Evolutionary conservation across 139 green algal species (phyloP).

Genomic region (Haematococcus sp.): DNA sequence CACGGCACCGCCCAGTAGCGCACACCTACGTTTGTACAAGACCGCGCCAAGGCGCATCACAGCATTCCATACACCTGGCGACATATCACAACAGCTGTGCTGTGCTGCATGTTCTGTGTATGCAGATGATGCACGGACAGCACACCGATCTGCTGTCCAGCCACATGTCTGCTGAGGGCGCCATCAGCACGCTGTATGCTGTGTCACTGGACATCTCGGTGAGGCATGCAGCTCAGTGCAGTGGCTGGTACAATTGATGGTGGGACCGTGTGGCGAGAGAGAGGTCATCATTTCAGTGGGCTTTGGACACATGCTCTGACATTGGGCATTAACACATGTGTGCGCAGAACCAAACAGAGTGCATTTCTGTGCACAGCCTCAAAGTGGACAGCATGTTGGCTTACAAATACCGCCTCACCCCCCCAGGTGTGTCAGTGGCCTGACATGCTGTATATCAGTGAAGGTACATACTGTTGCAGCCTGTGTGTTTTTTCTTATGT

Average conservation of each 20-base stretch:
- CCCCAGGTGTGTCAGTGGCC: no score
- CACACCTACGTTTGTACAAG: no score
- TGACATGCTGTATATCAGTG: background rate
- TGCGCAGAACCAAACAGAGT: conserved; percentile 16
- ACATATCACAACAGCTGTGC: no score
- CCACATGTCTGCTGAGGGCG: conserved; percentile 37
- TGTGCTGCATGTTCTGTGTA: background rate
- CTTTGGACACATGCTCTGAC: no score
- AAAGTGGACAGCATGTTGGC: conserved; percentile 39
- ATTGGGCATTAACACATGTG: no score
- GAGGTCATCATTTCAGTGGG: no score
- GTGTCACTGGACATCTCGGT: conserved; percentile 20
- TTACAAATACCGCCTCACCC: conserved; percentile 24
- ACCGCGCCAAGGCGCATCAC: background rate
- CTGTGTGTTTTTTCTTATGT: no score
- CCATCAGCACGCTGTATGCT: conserved; percentile 32
- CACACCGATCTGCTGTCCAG: conserved; percentile 26
- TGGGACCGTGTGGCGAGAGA: no score
- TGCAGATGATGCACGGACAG: conserved; percentile 43
- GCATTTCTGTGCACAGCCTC: conserved; percentile 46
- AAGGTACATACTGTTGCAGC: background rate
- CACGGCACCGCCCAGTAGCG: no score
- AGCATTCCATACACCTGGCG: background rate
- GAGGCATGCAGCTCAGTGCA: background rate
- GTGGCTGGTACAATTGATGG: no score